These are phyloP conservation scores for Lepidopterella palustris DNA, from an alignment of 495 filamentous ascomycete species.

Conservation along the genomic window DNA sequence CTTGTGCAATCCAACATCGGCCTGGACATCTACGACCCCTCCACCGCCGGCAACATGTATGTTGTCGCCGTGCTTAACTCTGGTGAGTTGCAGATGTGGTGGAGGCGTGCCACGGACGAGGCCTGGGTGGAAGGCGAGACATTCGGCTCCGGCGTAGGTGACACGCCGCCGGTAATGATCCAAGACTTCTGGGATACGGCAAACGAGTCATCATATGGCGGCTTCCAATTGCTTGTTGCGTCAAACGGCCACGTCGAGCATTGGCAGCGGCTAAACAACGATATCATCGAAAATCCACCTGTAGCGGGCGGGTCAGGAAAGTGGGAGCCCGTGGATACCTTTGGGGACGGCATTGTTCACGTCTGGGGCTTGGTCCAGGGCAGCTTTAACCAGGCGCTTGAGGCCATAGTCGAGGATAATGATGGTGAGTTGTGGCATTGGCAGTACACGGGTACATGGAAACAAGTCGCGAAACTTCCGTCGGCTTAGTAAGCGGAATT, in stretches of 20 bases:
- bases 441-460: constrained; percentile 2
- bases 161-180: constrained; percentile 7
- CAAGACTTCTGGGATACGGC: constrained; percentile 6
- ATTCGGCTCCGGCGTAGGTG: background rate
- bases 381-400: background rate
- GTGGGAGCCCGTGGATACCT: background rate
- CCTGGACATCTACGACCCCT: background rate
- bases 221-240: constrained; percentile 3
- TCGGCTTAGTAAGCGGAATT: too few relatives aligned
- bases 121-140: background rate
- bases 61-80: background rate
- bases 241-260: background rate
- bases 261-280: constrained; percentile 4
- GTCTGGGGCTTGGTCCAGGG: constrained; percentile 5
- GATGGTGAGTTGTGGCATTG: constrained; percentile 4
- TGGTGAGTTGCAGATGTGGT: background rate
- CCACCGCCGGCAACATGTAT: background rate
- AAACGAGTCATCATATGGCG: background rate
- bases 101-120: background rate
- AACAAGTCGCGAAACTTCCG: too few relatives aligned
- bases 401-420: background rate
- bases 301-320: background rate
- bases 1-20: constrained; percentile 5
- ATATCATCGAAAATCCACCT: constrained; percentile 1
- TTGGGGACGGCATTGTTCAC: background rate